Evolutionary conservation across 768 basidiomycete genomes (phyloP).

Genomic region (Tricholoma terreum): DNA sequence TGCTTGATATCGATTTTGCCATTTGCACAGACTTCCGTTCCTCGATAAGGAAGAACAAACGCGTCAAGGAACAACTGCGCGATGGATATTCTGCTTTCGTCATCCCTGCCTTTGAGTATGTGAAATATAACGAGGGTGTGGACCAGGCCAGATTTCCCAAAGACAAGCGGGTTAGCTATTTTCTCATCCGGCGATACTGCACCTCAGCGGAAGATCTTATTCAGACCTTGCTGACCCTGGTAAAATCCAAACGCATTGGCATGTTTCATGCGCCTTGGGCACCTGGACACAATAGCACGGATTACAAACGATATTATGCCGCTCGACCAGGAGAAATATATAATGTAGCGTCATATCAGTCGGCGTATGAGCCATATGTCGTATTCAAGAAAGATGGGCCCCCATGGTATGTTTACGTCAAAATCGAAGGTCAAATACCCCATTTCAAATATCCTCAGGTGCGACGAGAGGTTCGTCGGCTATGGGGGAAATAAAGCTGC

Average conservation of each 20-base stretch:
- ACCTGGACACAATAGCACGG: conserved; percentile 77
- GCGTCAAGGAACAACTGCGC: conserved; percentile 45
- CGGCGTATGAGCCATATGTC: conserved; percentile 87
- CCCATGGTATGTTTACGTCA: conserved; percentile 53
- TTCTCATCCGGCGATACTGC: neutral
- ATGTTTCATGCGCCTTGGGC: conserved; percentile 81
- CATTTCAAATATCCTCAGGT: conserved; percentile 45
- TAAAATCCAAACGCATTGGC: conserved; percentile 50
- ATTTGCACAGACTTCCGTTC: conserved; percentile 77
- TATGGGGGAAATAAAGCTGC: conserved; percentile 94
- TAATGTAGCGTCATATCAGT: conserved; percentile 71
- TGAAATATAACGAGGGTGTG: conserved; percentile 59
- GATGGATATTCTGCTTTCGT: conserved; percentile 71
- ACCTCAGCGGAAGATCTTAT: conserved; percentile 1
- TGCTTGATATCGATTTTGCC: conserved; percentile 89
- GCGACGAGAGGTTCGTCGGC: conserved; percentile 87
- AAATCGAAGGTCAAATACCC: conserved; percentile 2
- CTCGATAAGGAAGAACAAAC: conserved; percentile 44
- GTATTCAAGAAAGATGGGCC: conserved; percentile 75
- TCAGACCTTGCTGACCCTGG: conserved; percentile 58
- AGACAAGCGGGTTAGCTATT: conserved; percentile 58
- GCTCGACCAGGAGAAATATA: conserved; percentile 67
- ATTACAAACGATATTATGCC: conserved; percentile 67
- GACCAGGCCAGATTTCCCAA: conserved; percentile 59
- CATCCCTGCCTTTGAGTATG: conserved; percentile 82